phyloP scores from a whole-genome alignment of 441 rosid species.

The Metrosideros polymorpha region DNA sequence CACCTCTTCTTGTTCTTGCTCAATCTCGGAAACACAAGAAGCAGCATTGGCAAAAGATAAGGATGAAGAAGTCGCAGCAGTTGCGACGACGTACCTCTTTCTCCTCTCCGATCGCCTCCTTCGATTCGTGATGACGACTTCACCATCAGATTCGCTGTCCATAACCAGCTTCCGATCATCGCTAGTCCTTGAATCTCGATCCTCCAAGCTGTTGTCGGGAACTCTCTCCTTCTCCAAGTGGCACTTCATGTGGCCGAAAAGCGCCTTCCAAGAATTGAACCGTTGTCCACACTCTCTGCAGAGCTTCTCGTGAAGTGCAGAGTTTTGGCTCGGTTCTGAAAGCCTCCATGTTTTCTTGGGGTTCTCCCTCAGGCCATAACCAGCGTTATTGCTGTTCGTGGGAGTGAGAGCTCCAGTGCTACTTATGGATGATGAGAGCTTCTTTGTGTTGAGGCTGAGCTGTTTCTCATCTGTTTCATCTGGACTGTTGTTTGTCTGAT shows the following conservation, averaged over 20 bases:
- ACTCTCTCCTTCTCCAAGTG: slow-evolving; percentile 16
- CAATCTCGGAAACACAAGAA: slow-evolving; percentile 18
- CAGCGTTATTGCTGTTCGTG: neutral
- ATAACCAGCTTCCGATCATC: slow-evolving; percentile 12
- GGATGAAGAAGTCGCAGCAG: slow-evolving; percentile 15
- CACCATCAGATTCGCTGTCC: slow-evolving; percentile 21
- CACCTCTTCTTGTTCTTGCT: slow-evolving; percentile 29
- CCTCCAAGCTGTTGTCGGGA: slow-evolving; percentile 4
- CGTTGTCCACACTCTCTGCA: slow-evolving; percentile 19
- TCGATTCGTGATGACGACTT: slow-evolving; percentile 3
- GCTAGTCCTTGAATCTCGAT: slow-evolving; percentile 19
- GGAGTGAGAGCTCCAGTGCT: neutral
- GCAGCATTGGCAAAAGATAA: slow-evolving; percentile 10
- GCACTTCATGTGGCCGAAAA: slow-evolving; percentile 18
- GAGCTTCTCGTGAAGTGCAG: slow-evolving; percentile 1
- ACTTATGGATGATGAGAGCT: neutral
- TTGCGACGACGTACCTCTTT: slow-evolving; percentile 12
- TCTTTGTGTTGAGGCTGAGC: neutral
- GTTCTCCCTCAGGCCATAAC: slow-evolving; percentile 24
- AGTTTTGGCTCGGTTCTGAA: neutral
- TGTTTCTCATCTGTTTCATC: slow-evolving; percentile 28
- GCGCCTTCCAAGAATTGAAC: slow-evolving; percentile 13
- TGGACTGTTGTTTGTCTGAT: slow-evolving; percentile 6
- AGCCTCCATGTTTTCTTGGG: slow-evolving; percentile 23
- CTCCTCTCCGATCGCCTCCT: slow-evolving; percentile 25